Conservation (phyloP, 768 basidiomycete genomes). For the Collybia sp. region DNA sequence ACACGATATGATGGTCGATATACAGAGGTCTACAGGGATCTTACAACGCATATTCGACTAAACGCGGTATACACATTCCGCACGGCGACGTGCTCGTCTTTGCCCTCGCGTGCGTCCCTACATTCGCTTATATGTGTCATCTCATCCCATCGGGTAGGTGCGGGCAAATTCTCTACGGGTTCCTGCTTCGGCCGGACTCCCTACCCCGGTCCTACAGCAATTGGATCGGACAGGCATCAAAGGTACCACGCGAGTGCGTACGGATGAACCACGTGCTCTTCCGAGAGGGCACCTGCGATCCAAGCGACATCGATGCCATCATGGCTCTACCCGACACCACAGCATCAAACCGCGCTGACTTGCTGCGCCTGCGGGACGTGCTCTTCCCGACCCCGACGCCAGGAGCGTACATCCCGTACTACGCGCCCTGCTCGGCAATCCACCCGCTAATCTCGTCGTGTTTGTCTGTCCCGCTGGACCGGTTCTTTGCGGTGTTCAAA, state of each 20-base stretch:
- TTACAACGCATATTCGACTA: slow-evolving; percentile 73
- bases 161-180: slow-evolving; percentile 83
- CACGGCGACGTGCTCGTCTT: slow-evolving; percentile 85
- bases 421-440: slow-evolving; percentile 64
- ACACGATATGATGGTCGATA: not conserved
- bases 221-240: slow-evolving; percentile 67
- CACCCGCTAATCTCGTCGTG: slow-evolving; percentile 74
- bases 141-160: slow-evolving; percentile 38
- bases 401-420: slow-evolving; percentile 39
- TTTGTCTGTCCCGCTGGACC: slow-evolving; percentile 50
- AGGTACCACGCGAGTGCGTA: slow-evolving; percentile 55
- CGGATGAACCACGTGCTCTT: slow-evolving; percentile 59
- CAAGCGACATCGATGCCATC: slow-evolving; percentile 52
- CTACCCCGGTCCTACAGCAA: slow-evolving; percentile 70
- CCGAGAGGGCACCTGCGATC: slow-evolving; percentile 49
- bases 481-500: slow-evolving; percentile 76
- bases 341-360: slow-evolving; percentile 39
- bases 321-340: slow-evolving; percentile 43
- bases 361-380: slow-evolving; percentile 37
- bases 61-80: slow-evolving; percentile 66
- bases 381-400: slow-evolving; percentile 24
- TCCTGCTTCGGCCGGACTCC: slow-evolving; percentile 76
- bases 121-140: not conserved
- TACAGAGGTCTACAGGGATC: slow-evolving; percentile 83
- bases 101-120: slow-evolving; percentile 51